Base-by-base conservation (phyloP, 2,329 filamentous ascomycete genomes). In the Aspergillus sp. region DNA sequence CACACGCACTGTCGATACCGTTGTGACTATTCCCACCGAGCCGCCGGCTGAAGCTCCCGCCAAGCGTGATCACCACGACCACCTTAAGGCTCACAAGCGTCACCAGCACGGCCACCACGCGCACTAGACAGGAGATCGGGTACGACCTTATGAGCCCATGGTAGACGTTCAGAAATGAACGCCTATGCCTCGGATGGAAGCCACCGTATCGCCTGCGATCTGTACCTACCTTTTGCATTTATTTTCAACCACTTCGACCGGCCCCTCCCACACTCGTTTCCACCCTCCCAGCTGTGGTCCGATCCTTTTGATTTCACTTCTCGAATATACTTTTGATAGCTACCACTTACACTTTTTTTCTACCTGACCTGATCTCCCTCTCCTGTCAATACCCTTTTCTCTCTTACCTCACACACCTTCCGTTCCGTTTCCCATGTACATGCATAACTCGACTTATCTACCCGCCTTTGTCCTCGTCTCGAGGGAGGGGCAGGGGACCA, bases 71-170 rank as follows among this genome's bases (percentile, higher is more conserved):
- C 45, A 64, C 9, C 55, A 66, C 43, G 64, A 59, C 49, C 66
- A 67, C 34, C 45, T 62, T 5, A 64, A 69, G 19, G 65, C 59
- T 30, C 71, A 71, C 57, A 64, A 66, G 58, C 70, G 65, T 30
- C 69, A 72, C 45, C 63, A 67, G 22, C 71, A 69, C 51, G 61
- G 62, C 17, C 71, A 74, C 50, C 71, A 74, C 50, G 53, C 48
- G 23, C 64, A 68, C 49, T 63, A 63, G 63, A 52, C 19, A 15
- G 30, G 43, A 54, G 6, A 46, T 17, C 22, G 47, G 34, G 64
- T 66, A 49, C 57, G 34, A 45, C 56, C 48, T 51, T 57, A 46
- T 48, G 57, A 50, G n/a, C 22, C 38, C 41, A n/a, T 30, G 58
- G 52, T 51, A 48, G 48, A 28, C 38, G 47, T 52, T 56, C 53